Percentiles rank a stretch among this genome's conserved stretches.
phyloP scores from a whole-genome alignment of 2,329 filamentous ascomycete genomes.

The Neofusicoccum kwambonambiense region DNA sequence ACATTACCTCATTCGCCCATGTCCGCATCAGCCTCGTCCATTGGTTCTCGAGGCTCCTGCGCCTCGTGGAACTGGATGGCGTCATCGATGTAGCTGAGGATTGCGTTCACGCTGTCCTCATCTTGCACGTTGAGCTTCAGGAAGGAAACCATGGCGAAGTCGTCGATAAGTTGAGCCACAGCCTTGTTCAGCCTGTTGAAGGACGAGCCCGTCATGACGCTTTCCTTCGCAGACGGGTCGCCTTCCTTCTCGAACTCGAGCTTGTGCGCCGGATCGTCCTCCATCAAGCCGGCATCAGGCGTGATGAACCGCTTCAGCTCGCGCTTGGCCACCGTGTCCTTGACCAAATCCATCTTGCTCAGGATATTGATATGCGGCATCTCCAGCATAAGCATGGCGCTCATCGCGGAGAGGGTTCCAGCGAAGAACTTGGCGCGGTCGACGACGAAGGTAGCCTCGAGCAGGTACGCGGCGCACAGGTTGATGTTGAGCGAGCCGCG shows the following conservation, averaged over 20 bases:
- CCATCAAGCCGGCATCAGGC: conserved; percentile 77
- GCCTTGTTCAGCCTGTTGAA: conserved; percentile 84
- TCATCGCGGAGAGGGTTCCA: conserved; percentile 94
- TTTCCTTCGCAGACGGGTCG: conserved; percentile 65
- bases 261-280: conserved; percentile 67
- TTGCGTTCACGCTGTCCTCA: conserved; percentile 82
- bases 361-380: conserved; percentile 95
- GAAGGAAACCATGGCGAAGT: conserved; percentile 97
- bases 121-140: conserved; percentile 84
- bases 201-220: conserved; percentile 75
- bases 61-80: conserved; percentile 91
- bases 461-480: conserved; percentile 88
- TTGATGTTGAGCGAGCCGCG: conserved; percentile 83
- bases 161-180: conserved; percentile 88
- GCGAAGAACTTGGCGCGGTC: conserved; percentile 98
- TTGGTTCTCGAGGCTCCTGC: conserved; percentile 83
- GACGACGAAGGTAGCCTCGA: conserved; percentile 93
- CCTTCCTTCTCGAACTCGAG: conserved; percentile 21
- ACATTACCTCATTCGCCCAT: conserved; percentile 28
- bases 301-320: conserved; percentile 89
- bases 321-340: conserved; percentile 80
- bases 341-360: conserved; percentile 96
- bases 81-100: conserved; percentile 91
- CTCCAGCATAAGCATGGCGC: conserved; percentile 97
- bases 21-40: conserved; percentile 54